Conservation (phyloP, 2,329 filamentous ascomycete genomes). For the Colletotrichum horii region DNA sequence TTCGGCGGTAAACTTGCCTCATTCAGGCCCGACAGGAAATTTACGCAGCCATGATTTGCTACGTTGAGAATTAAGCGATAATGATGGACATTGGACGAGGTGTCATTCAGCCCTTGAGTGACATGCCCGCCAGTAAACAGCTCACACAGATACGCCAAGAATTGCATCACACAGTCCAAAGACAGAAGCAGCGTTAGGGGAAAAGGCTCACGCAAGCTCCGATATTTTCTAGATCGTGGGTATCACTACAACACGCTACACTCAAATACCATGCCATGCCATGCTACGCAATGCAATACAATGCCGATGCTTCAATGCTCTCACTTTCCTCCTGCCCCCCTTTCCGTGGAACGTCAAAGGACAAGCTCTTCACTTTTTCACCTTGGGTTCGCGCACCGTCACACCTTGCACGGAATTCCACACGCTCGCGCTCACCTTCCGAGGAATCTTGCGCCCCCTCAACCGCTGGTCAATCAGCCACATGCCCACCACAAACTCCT, state of each 20-base stretch:
- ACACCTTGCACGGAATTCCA: slow-evolving; percentile 71
- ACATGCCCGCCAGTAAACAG: not conserved
- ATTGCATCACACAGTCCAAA: not conserved
- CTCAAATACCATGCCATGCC: not conserved
- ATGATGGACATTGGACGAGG: not conserved
- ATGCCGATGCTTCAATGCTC: not conserved
- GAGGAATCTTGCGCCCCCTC: slow-evolving; percentile 79
- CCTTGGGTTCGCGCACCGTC: slow-evolving; percentile 38
- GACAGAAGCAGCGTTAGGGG: not conserved
- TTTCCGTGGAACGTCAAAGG: not conserved
- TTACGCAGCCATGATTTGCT: not conserved
- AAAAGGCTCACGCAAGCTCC: not conserved
- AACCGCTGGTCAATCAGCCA: slow-evolving; percentile 84
- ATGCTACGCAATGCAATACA: not conserved
- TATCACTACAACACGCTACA: slow-evolving; percentile 8
- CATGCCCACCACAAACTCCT: slow-evolving; percentile 82
- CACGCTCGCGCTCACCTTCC: slow-evolving; percentile 73
- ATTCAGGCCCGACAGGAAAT: not conserved
- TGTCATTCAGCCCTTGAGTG: not conserved
- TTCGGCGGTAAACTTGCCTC: not conserved
- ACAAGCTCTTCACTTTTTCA: slow-evolving; percentile 14
- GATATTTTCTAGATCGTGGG: not conserved
- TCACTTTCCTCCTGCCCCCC: not conserved
- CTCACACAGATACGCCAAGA: not conserved
- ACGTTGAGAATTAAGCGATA: fast-evolving